Evolutionary conservation across 2,329 filamentous ascomycete species (phyloP).

Genomic region (Aspergillus unguis): DNA sequence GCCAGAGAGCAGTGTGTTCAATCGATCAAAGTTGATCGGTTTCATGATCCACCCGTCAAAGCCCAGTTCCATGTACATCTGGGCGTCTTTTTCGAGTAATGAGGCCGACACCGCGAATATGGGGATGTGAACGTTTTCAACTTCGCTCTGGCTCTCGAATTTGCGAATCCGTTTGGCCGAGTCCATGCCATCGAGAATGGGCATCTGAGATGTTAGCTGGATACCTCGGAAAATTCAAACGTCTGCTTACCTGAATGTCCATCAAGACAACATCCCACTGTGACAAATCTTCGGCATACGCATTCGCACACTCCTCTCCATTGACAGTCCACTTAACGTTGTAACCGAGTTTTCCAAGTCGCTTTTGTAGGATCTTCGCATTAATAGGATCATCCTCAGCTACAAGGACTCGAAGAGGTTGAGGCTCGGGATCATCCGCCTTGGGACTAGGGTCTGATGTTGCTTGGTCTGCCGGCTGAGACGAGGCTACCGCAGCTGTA

Average conservation of each 20-base stretch:
- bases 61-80: conserved; percentile 70
- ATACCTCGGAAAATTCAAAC: not conserved
- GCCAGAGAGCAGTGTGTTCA: conserved; percentile 66
- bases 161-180: conserved; percentile 81
- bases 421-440: not conserved
- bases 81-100: conserved; percentile 65
- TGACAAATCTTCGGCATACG: conserved; percentile 62
- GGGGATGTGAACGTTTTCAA: conserved; percentile 57
- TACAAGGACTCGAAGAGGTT: conserved; percentile 57
- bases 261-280: conserved; percentile 79
- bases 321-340: conserved; percentile 71
- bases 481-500: not conserved
- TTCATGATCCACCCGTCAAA: conserved; percentile 93
- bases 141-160: conserved; percentile 56
- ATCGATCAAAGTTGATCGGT: conserved; percentile 75
- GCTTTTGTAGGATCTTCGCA: conserved; percentile 75
- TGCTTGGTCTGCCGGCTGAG: not conserved
- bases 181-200: conserved; percentile 84
- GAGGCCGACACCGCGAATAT: conserved; percentile 89
- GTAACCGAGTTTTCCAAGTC: conserved; percentile 74
- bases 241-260: conserved; percentile 76
- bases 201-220: conserved; percentile 62
- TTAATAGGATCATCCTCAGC: conserved; percentile 91
- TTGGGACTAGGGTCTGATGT: not conserved
- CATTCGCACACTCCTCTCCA: conserved; percentile 75